phyloP scores from a whole-genome alignment of 306 rosid species.

The Crataegus laevigata region DNA sequence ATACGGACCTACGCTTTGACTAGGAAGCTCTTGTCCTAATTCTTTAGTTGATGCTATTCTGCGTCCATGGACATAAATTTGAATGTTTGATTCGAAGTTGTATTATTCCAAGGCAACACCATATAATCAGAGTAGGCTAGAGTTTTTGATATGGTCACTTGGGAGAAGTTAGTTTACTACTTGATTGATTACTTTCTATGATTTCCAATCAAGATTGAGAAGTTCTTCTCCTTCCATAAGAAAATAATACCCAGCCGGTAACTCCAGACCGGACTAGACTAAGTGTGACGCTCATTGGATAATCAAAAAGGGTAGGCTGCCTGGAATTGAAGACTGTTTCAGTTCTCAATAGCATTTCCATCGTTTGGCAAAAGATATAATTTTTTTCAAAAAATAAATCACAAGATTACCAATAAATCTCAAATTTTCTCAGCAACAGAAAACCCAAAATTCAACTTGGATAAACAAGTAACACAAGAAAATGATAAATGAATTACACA shows the following conservation, averaged over 20 bases:
- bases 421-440: neutral
- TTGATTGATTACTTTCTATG: neutral
- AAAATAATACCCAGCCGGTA: neutral
- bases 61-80: neutral
- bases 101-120: neutral
- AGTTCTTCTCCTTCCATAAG: neutral
- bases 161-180: neutral
- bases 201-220: neutral
- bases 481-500: neutral
- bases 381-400: neutral
- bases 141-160: neutral
- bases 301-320: neutral
- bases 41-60: neutral
- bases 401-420: neutral
- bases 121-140: neutral
- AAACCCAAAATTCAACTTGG: constrained; percentile 1
- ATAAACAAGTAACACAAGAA: neutral
- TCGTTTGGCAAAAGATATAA: neutral
- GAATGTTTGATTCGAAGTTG: neutral
- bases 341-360: neutral
- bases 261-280: neutral
- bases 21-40: neutral
- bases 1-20: neutral
- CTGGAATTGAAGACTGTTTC: neutral
- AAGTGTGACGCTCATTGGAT: neutral